Evolutionary conservation across 768 basidiomycete genomes (phyloP).

Genomic region (Dacryopinax primogenitus): DNA sequence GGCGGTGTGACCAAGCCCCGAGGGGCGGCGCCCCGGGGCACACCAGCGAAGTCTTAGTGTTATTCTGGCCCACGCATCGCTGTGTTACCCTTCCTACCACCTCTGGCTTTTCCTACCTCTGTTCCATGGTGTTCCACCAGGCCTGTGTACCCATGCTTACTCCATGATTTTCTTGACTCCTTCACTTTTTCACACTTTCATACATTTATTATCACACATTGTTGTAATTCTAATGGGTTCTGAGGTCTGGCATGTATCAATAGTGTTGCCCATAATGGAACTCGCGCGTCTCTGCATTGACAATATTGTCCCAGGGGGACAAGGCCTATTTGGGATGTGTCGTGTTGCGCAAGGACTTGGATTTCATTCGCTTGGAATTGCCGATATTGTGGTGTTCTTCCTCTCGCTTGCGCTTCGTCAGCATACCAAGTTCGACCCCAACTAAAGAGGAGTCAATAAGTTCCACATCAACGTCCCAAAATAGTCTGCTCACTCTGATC

Average conservation of each 20-base stretch:
- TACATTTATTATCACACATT: not conserved
- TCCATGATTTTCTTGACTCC: not conserved
- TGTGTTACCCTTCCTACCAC: no score
- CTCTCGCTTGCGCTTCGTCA: not conserved
- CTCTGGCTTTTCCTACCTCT: no score
- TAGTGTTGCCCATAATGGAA: not conserved
- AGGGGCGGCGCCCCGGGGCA: not conserved
- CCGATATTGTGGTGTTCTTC: not conserved
- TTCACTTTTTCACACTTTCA: not conserved
- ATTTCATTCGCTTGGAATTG: not conserved
- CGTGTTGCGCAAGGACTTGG: not conserved
- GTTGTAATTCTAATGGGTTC: slow-evolving; percentile 3
- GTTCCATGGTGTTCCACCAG: no score
- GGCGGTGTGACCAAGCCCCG: not conserved
- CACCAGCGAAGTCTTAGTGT: not conserved
- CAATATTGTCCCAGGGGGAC: no score
- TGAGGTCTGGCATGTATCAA: not conserved
- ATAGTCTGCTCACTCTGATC: not conserved
- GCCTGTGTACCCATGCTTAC: no score
- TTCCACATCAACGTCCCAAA: not conserved
- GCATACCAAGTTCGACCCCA: not conserved
- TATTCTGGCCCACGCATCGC: not conserved
- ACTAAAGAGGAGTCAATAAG: not conserved
- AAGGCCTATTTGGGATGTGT: no score
- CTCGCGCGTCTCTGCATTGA: not conserved